phyloP scores from a whole-genome alignment of 2,329 filamentous ascomycete genomes.

The Truncatella angustata region DNA sequence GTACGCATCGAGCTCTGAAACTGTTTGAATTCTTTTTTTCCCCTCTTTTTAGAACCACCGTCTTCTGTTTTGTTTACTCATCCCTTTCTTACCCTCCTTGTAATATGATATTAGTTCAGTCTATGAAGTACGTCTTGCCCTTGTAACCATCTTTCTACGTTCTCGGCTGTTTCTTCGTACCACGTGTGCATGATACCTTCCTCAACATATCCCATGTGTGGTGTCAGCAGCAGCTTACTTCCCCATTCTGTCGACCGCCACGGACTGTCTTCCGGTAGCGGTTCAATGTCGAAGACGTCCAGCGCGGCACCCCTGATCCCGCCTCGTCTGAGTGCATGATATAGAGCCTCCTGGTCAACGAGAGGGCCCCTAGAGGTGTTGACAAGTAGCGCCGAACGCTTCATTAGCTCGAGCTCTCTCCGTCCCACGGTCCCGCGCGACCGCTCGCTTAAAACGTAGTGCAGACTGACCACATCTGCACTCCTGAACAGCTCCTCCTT shows the following conservation, averaged over 20 bases:
- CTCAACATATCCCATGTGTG: constrained; percentile 74
- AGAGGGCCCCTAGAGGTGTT: constrained; percentile 72
- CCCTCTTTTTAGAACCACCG: no score
- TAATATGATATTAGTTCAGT: no score
- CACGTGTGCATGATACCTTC: constrained; percentile 61
- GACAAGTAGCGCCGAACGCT: constrained; percentile 58
- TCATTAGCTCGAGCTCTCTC: constrained; percentile 60
- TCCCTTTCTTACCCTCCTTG: no score
- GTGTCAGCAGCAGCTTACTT: constrained; percentile 63
- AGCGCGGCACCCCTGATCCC: constrained; percentile 65
- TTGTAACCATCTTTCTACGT: constrained; percentile 49
- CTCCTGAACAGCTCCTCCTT: constrained; percentile 62
- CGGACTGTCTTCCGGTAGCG: constrained; percentile 60
- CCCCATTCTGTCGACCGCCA: constrained; percentile 67
- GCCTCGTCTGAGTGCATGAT: constrained; percentile 56
- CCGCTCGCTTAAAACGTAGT: constrained; percentile 64
- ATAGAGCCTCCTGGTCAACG: constrained; percentile 63
- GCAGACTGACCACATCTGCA: constrained; percentile 67
- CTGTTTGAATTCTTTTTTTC: no score
- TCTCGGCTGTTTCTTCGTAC: constrained; percentile 67
- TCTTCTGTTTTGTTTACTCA: no score
- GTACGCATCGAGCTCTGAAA: no score
- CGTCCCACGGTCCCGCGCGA: constrained; percentile 57
- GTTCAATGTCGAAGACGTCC: constrained; percentile 74
- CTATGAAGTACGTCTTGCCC: constrained; percentile 14